Conservation (phyloP, 768 basidiomycete genomes). For the Crucibulum laeve region DNA sequence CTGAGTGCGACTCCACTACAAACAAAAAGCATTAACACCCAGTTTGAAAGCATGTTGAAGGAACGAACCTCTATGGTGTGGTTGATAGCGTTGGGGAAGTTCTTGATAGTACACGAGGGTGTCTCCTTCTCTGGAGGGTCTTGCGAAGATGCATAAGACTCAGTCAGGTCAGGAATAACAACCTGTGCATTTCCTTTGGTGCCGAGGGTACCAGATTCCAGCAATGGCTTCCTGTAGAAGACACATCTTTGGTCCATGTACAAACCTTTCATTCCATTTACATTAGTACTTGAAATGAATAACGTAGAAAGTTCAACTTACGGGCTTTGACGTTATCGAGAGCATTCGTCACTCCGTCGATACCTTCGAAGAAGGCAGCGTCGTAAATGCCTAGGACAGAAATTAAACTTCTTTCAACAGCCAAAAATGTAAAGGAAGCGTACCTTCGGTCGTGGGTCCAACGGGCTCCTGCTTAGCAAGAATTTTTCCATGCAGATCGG, state of each 20-base stretch:
- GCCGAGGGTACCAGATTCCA: constrained; percentile 97
- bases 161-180: constrained; percentile 88
- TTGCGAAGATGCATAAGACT: constrained; percentile 96
- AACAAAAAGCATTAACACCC: constrained; percentile 1
- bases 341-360: constrained; percentile 97
- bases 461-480: constrained; percentile 89
- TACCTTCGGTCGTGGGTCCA: constrained; percentile 89
- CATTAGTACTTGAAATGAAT: not conserved
- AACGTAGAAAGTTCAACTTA: constrained; percentile 33
- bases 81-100: constrained; percentile 96
- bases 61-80: constrained; percentile 88
- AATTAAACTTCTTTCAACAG: constrained; percentile 41
- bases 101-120: constrained; percentile 96
- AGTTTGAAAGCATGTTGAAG: not conserved
- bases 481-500: constrained; percentile 83
- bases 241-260: constrained; percentile 99
- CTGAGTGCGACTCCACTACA: constrained; percentile 87
- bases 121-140: constrained; percentile 98
- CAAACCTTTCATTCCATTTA: constrained; percentile 45
- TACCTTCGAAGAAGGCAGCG: constrained; percentile 78
- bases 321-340: constrained; percentile 96
- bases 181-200: constrained; percentile 99
- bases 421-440: constrained; percentile 20
- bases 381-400: constrained; percentile 70
- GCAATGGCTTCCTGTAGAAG: constrained; percentile 90